These are phyloP conservation scores for Termitomyces sp. DNA, from an alignment of 768 basidiomycete species.

Conservation along the genomic window DNA sequence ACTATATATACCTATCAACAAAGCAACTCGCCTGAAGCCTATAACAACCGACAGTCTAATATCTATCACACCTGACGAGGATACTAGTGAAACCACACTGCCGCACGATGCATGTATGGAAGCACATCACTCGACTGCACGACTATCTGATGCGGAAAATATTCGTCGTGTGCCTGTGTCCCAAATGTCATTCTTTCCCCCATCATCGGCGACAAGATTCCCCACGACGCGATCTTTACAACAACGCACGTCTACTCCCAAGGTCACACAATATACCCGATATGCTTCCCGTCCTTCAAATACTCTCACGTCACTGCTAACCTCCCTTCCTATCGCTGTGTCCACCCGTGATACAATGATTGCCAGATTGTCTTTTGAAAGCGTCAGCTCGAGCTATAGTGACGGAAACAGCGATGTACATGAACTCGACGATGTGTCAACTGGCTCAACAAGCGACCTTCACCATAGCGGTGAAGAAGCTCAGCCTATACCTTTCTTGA, in stretches of 20 bases:
- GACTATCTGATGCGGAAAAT: conserved; percentile 17
- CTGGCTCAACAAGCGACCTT: conserved; percentile 7
- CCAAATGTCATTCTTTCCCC: conserved; percentile 52
- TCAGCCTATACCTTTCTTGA: not conserved
- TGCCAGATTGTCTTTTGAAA: conserved; percentile 49
- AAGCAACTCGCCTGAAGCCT: conserved; percentile 41
- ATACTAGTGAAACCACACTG: conserved; percentile 12
- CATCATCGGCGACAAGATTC: conserved; percentile 24
- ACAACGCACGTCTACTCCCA: conserved; percentile 10
- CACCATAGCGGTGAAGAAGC: not conserved
- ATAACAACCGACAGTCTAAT: conserved; percentile 21
- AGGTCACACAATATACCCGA: conserved; percentile 15
- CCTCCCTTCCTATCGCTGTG: conserved; percentile 42
- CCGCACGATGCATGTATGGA: conserved; percentile 5
- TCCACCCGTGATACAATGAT: conserved; percentile 53
- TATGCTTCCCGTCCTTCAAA: conserved; percentile 25
- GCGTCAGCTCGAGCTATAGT: conserved; percentile 37
- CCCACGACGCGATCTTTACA: conserved; percentile 4
- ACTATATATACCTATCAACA: conserved; percentile 74
- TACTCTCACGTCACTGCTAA: conserved; percentile 38
- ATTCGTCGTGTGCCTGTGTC: conserved; percentile 44
- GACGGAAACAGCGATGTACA: conserved; percentile 31
- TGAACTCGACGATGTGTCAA: conserved; percentile 37
- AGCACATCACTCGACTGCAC: conserved; percentile 4
- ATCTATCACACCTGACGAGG: conserved; percentile 18